A percentile compares a stretch with the other conserved stretches of the same genome.
These are phyloP conservation scores for Reticulascus tulasneorum DNA, from an alignment of 2,329 filamentous ascomycete genomes.

Conservation along the genomic window DNA sequence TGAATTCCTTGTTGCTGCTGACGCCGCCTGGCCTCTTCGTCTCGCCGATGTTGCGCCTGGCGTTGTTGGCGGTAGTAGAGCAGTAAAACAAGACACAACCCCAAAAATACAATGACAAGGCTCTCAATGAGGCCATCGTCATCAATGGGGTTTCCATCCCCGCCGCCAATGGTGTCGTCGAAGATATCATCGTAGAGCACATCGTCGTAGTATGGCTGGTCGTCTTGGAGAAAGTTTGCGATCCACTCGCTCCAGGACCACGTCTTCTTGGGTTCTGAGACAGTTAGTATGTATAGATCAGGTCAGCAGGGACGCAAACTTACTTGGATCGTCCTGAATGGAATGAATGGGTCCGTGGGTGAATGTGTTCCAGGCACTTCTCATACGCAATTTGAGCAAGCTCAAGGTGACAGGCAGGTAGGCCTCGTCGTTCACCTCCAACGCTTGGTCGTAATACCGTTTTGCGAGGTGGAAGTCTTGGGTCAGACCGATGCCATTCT, in stretches of 20 bases:
- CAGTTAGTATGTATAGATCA: slow-evolving; percentile 21
- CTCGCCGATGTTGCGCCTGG: slow-evolving; percentile 51
- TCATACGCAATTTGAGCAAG: slow-evolving; percentile 74
- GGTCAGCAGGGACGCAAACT: slow-evolving; percentile 23
- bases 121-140: slow-evolving; percentile 83
- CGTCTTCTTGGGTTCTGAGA: slow-evolving; percentile 61
- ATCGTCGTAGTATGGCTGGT: slow-evolving; percentile 60
- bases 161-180: slow-evolving; percentile 52
- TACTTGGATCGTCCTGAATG: slow-evolving; percentile 85
- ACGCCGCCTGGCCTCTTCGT: slow-evolving; percentile 31
- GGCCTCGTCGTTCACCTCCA: slow-evolving; percentile 88
- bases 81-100: slow-evolving; percentile 68
- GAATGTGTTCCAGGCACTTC: slow-evolving; percentile 92
- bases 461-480: slow-evolving; percentile 98
- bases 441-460: slow-evolving; percentile 87
- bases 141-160: slow-evolving; percentile 46
- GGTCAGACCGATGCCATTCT: slow-evolving; percentile 86
- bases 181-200: slow-evolving; percentile 51
- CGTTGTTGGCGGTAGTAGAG: slow-evolving; percentile 76
- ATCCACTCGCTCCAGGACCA: slow-evolving; percentile 86
- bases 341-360: slow-evolving; percentile 89
- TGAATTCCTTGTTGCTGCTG: slow-evolving; percentile 21
- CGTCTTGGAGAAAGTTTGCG: slow-evolving; percentile 73
- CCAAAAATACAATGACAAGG: slow-evolving; percentile 74
- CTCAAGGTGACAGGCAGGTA: slow-evolving; percentile 90